Evolutionary conservation across 1,284 basidiomycete species (phyloP).

Genomic region (Jaminaea rosea): DNA sequence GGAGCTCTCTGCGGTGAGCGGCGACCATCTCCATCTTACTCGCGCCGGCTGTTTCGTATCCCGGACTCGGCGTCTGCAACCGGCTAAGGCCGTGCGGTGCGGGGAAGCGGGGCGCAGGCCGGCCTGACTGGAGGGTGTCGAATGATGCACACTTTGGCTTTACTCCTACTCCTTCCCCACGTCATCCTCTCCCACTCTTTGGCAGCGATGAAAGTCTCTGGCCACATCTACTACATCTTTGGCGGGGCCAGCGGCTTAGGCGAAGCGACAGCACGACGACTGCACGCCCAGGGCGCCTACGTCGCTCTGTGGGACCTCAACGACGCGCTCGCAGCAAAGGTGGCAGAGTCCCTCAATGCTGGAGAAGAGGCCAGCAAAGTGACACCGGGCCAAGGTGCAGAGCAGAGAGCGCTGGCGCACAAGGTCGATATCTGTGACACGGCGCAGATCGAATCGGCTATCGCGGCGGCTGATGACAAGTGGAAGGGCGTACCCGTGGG

Average conservation of each 20-base stretch:
- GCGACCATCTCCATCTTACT: no score
- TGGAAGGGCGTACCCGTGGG: conserved; percentile 32
- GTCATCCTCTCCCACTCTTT: neutral
- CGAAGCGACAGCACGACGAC: conserved; percentile 22
- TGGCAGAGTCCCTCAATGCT: conserved; percentile 14
- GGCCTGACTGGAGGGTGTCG: no score
- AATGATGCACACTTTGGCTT: no score
- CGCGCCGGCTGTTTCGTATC: no score
- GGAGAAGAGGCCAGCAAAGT: neutral
- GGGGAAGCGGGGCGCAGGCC: no score
- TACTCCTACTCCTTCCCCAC: no score
- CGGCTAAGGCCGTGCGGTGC: no score
- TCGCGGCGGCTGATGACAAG: conserved; percentile 19
- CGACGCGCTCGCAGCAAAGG: conserved; percentile 9
- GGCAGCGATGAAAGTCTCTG: conserved; percentile 27
- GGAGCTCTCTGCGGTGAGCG: no score
- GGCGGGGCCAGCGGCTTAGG: conserved; percentile 45
- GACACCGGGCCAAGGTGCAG: neutral
- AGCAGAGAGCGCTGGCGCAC: conserved; percentile 15
- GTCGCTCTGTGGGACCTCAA: conserved; percentile 39
- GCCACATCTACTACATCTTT: conserved; percentile 33
- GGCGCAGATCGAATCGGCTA: conserved; percentile 28
- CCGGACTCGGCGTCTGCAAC: no score
- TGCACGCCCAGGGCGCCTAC: conserved; percentile 30
- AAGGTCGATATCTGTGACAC: conserved; percentile 41